phyloP scores from a whole-genome alignment of 208 protist genomes.

The Leishmania major region DNA sequence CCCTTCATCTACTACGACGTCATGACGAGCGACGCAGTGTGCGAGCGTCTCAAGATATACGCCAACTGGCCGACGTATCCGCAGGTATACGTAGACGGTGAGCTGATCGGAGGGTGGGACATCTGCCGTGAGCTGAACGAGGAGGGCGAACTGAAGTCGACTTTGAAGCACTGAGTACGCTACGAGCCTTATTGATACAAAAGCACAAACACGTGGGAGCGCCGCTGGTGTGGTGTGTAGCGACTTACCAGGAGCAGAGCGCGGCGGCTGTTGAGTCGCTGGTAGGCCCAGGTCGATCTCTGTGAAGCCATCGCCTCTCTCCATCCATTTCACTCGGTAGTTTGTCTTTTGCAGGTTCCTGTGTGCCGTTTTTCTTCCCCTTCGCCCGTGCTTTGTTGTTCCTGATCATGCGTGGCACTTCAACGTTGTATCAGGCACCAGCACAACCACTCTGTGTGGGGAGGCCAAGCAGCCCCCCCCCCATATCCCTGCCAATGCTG shows the following conservation, averaged over 20 bases:
- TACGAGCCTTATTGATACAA: background rate
- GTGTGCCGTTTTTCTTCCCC: background rate
- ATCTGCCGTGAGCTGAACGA: conserved; percentile 88
- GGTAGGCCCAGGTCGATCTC: background rate
- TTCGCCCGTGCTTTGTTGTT: background rate
- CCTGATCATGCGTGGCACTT: background rate
- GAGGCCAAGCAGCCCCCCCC: background rate
- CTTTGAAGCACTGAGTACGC: conserved; percentile 46
- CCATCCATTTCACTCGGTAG: background rate
- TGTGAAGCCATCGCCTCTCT: background rate
- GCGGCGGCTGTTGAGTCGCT: background rate
- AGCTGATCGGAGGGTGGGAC: conserved; percentile 93
- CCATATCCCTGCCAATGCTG: background rate
- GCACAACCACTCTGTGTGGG: background rate
- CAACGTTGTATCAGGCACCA: background rate
- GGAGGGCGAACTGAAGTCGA: conserved; percentile 73
- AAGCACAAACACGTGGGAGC: too few relatives aligned
- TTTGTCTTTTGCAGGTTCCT: background rate
- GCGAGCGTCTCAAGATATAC: conserved; percentile 88
- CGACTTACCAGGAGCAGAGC: background rate
- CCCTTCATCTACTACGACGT: conserved; percentile 92
- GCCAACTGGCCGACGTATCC: conserved; percentile 95
- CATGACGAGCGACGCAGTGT: conserved; percentile 88
- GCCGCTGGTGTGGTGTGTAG: too few relatives aligned
- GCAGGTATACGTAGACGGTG: conserved; percentile 94